Base-by-base conservation (phyloP, 306 rosid species). In the Cyamopsis tetragonoloba region DNA sequence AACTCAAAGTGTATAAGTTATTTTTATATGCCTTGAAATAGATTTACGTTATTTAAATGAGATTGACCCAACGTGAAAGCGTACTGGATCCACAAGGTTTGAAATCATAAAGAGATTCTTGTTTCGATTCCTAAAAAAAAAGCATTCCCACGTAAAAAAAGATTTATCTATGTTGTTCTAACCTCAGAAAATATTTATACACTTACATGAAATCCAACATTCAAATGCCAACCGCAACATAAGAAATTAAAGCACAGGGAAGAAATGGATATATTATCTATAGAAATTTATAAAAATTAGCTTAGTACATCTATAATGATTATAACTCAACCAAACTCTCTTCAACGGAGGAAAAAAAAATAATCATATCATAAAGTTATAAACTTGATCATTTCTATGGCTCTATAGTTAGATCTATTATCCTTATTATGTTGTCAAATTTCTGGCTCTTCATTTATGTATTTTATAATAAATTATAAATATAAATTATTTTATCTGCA, bases 401-500 rank as follows among this genome's bases (percentile, higher is more conserved):
- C 30, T 47, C 62, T 66, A 26, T 75, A 8, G 69, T 66, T 76
- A 82, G 31, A 76, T 20, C 71, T 80, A 75, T 73, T 78, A 53
- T 57, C n/a, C n/a, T n/a, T 37, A 30, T 34, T 35, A 79, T 63
- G 72, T 44, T 66, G 67, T 50, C 47, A 55, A 77, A 50, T 42
- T n/a, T 73, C 70, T 34, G 68, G 63, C 42, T 60, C 78, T 81
- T 78, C 79, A 44, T 68, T 71, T 58, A 65, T 71, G 41, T 78
- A 46, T 72, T 35, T 37, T 32, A 30, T 49, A 71, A 34, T 46
- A 6, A 38, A n/a, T n/a, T n/a, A n/a, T n/a, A n/a, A n/a, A n/a
- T n/a, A n/a, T n/a, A n/a, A n/a, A n/a, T n/a, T n/a, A n/a, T n/a
- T 38, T 50, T 73, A 61, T 81, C 77, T 43, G 84, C 84, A 76